A percentile compares a stretch with the other conserved stretches of the same genome.
phyloP scores from a whole-genome alignment of 352 stramenopile genomes.

The Peronospora belbahrii region DNA sequence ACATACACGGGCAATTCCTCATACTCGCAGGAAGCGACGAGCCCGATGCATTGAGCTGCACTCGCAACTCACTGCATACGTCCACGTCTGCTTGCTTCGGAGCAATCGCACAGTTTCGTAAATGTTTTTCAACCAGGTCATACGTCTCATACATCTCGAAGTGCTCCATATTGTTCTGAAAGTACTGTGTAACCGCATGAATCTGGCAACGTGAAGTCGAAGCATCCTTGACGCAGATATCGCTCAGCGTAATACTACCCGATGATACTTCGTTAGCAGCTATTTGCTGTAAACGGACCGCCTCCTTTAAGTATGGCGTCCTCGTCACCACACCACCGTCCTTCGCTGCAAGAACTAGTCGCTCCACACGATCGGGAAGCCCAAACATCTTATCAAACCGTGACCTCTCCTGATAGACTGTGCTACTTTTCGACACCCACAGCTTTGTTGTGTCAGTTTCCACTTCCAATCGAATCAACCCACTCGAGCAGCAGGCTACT shows the following conservation, averaged over 20 bases:
- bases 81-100: slow-evolving; percentile 17
- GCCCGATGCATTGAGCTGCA: slow-evolving; percentile 18
- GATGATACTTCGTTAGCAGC: slow-evolving; percentile 19
- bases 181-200: slow-evolving; percentile 55
- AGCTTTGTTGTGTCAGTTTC: slow-evolving; percentile 51
- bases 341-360: slow-evolving; percentile 48
- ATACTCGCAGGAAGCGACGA: slow-evolving; percentile 44
- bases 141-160: slow-evolving; percentile 48
- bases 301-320: slow-evolving; percentile 39
- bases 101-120: slow-evolving; percentile 29
- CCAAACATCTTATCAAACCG: slow-evolving; percentile 46
- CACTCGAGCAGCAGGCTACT: slow-evolving; percentile 30
- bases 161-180: slow-evolving; percentile 48
- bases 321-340: slow-evolving; percentile 45
- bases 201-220: slow-evolving; percentile 38
- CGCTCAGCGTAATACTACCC: slow-evolving; percentile 22
- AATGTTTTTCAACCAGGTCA: slow-evolving; percentile 34
- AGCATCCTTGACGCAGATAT: slow-evolving; percentile 56
- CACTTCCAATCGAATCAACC: slow-evolving; percentile 34
- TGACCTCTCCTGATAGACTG: slow-evolving; percentile 32
- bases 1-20: slow-evolving; percentile 57
- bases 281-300: slow-evolving; percentile 45
- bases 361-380: slow-evolving; percentile 47
- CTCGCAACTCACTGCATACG: slow-evolving; percentile 33
- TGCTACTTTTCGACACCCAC: slow-evolving; percentile 40